A percentile compares a stretch with the other conserved stretches of the same genome.
phyloP scores from a whole-genome alignment of 139 green algal genomes.

The Picochlorum costavermella region DNA sequence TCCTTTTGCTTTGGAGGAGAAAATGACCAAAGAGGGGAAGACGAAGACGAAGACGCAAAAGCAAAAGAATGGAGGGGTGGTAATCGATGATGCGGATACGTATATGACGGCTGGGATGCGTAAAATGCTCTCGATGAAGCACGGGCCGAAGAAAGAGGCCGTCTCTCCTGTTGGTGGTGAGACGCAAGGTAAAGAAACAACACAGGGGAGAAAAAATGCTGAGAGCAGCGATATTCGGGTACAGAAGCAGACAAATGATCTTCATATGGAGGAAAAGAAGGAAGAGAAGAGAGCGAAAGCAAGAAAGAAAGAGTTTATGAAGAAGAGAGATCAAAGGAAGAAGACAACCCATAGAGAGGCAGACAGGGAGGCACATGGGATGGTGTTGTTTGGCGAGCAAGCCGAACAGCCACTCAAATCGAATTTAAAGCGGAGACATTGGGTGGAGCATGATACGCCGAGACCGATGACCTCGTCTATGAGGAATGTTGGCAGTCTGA shows the following conservation, averaged over 20 bases:
- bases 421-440: conserved; percentile 12
- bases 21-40: background rate
- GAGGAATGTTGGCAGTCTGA: conserved; percentile 1
- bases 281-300: conserved; percentile 4
- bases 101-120: background rate
- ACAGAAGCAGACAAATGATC: background rate
- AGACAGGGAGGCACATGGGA: background rate
- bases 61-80: background rate
- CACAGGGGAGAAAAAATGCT: background rate
- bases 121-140: background rate
- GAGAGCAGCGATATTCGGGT: too few species aligned
- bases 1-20: background rate
- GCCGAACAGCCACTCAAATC: background rate
- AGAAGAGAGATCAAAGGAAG: conserved; percentile 5
- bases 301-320: conserved; percentile 2
- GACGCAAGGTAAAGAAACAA: background rate
- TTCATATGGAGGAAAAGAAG: background rate
- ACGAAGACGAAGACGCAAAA: background rate
- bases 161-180: too few species aligned
- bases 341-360: background rate
- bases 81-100: background rate
- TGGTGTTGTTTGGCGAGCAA: conserved; percentile 8
- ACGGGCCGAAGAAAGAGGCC: background rate
- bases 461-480: background rate
- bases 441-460: conserved; percentile 1